Conservation (phyloP, 2,329 filamentous ascomycete species). For the Exserohilum turcica region DNA sequence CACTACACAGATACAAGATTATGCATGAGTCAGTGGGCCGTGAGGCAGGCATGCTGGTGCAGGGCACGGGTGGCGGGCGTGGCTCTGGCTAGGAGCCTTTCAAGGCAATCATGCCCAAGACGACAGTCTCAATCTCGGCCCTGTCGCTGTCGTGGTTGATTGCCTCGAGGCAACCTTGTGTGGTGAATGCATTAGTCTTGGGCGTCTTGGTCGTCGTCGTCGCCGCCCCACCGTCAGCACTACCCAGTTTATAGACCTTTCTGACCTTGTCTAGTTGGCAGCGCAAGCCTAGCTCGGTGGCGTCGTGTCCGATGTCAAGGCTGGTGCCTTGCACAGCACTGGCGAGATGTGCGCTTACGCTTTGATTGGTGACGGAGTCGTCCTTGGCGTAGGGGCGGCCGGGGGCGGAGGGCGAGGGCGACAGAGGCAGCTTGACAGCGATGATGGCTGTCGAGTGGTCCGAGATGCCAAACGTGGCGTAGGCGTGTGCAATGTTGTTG, state of each 20-base stretch:
- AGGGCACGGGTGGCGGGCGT: background rate
- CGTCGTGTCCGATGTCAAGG: constrained; percentile 28
- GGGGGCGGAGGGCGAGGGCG: background rate
- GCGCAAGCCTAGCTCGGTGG: constrained; percentile 57
- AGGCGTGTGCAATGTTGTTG: constrained; percentile 91
- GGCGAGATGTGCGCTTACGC: constrained; percentile 35
- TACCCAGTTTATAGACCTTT: constrained; percentile 85
- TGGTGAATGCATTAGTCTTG: constrained; percentile 41
- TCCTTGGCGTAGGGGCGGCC: background rate
- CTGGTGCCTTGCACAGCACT: constrained; percentile 31
- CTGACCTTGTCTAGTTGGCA: constrained; percentile 64
- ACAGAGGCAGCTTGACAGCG: constrained; percentile 73
- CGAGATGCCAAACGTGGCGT: constrained; percentile 82
- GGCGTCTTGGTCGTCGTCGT: constrained; percentile 35
- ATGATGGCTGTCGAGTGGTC: constrained; percentile 74
- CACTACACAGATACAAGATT: background rate
- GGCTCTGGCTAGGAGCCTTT: constrained; percentile 58
- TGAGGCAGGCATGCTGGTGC: too few species aligned
- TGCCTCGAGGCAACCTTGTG: constrained; percentile 35
- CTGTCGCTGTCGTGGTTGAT: constrained; percentile 52
- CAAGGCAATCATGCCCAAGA: constrained; percentile 79
- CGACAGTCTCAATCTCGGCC: constrained; percentile 68
- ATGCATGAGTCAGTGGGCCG: background rate
- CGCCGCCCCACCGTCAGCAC: constrained; percentile 51
- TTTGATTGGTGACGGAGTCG: constrained; percentile 25